Percentiles rank a stretch among this genome's conserved stretches.
These are phyloP conservation scores for Kodamaea hsintzibuensis DNA, from an alignment of 805 yeast genomes.

Conservation along the genomic window DNA sequence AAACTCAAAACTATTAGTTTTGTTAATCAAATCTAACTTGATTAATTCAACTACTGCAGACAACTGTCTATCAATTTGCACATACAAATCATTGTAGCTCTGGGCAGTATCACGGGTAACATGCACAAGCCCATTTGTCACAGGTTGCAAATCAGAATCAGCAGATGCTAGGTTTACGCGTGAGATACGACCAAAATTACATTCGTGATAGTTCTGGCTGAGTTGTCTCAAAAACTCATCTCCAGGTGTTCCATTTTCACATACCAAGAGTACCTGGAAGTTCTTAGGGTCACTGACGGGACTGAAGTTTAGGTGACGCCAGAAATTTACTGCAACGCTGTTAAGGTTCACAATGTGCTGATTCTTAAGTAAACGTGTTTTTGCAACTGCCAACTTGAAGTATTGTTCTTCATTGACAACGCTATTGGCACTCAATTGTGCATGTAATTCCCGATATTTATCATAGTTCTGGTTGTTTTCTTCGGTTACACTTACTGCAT, in stretches of 20 bases:
- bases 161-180: constrained; percentile 28
- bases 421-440: constrained; percentile 11
- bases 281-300: constrained; percentile 53
- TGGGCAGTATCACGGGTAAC: constrained; percentile 16
- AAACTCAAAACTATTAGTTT: constrained; percentile 42
- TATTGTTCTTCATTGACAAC: constrained; percentile 19
- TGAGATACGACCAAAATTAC: constrained; percentile 49
- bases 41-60: constrained; percentile 37
- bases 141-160: constrained; percentile 31
- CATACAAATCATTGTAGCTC: constrained; percentile 29
- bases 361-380: constrained; percentile 34
- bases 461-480: constrained; percentile 21
- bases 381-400: constrained; percentile 26
- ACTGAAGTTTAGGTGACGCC: constrained; percentile 59
- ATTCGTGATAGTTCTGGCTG: constrained; percentile 45
- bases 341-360: constrained; percentile 47
- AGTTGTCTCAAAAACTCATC: constrained; percentile 44
- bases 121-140: constrained; percentile 27
- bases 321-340: constrained; percentile 47
- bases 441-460: constrained; percentile 21
- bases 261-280: constrained; percentile 52
- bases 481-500: constrained; percentile 23
- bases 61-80: constrained; percentile 29
- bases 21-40: constrained; percentile 39
- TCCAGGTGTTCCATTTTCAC: constrained; percentile 28